These are phyloP conservation scores for Vigna radiata DNA, from an alignment of 306 rosid species.

Conservation along the genomic window DNA sequence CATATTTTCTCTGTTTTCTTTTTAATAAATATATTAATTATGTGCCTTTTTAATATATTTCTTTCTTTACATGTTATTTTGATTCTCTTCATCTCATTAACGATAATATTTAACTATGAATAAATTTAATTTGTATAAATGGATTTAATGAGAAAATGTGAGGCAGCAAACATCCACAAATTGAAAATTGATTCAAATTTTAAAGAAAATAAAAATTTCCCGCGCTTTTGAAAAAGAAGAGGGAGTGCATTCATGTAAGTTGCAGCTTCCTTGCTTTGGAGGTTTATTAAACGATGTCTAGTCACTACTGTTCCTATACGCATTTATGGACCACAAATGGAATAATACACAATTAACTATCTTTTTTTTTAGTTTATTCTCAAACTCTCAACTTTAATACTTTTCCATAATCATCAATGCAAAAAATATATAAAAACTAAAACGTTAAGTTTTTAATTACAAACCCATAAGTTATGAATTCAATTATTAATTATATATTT, in stretches of 20 bases:
- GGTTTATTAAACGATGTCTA: neutral
- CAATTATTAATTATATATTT: too few species aligned
- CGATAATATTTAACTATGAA: too few species aligned
- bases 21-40: too few species aligned
- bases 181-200: slow-evolving; percentile 36
- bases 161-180: neutral
- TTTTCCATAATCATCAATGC: neutral
- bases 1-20: too few species aligned
- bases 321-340: slow-evolving; percentile 27
- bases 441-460: too few species aligned
- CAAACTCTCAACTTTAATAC: neutral
- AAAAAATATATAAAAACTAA: too few species aligned
- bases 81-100: too few species aligned
- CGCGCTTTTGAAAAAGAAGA: slow-evolving; percentile 37
- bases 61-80: neutral
- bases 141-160: neutral
- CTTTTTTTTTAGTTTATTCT: neutral
- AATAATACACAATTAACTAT: neutral
- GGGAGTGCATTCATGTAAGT: neutral
- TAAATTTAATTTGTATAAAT: too few species aligned
- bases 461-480: too few species aligned
- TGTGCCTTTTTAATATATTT: neutral
- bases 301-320: slow-evolving; percentile 1
- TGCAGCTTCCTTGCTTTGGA: neutral
- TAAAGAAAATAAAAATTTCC: neutral